These are phyloP conservation scores for Skeletonema tropicum DNA, from an alignment of 108 stramenopile species.

Conservation along the genomic window DNA sequence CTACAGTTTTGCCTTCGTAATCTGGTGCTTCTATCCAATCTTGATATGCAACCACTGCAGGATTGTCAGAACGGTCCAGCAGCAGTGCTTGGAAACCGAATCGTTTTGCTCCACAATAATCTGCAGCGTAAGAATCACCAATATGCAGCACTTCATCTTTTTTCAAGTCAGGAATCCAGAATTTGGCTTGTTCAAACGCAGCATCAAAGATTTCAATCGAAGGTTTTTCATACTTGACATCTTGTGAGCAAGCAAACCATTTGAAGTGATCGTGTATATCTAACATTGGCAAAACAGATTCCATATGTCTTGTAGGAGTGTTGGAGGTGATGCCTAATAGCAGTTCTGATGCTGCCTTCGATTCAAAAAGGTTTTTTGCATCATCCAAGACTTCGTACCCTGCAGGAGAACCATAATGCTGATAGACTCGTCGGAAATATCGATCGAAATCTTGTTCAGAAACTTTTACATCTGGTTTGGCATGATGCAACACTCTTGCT, in stretches of 20 bases:
- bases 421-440: slow-evolving; percentile 25
- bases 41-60: slow-evolving; percentile 7
- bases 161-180: slow-evolving; percentile 22
- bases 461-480: slow-evolving; percentile 9
- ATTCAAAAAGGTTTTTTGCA: slow-evolving; percentile 13
- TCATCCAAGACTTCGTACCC: slow-evolving; percentile 20
- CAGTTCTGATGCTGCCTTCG: not conserved
- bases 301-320: slow-evolving; percentile 25
- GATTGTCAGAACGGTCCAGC: slow-evolving; percentile 28
- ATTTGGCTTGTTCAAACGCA: slow-evolving; percentile 13
- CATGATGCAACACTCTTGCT: slow-evolving; percentile 17
- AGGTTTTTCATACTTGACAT: slow-evolving; percentile 25
- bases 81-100: slow-evolving; percentile 28
- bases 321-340: slow-evolving; percentile 29
- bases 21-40: slow-evolving; percentile 36
- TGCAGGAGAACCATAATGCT: slow-evolving; percentile 15
- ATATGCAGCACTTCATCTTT: slow-evolving; percentile 28
- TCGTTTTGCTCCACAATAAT: slow-evolving; percentile 30
- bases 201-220: slow-evolving; percentile 19
- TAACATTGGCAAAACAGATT: slow-evolving; percentile 28
- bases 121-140: slow-evolving; percentile 22
- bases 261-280: slow-evolving; percentile 23
- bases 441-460: slow-evolving; percentile 19
- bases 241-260: slow-evolving; percentile 29
- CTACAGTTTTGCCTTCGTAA: slow-evolving; percentile 28